phyloP scores from a whole-genome alignment of 345 rosid genomes.

The Conringia planisiliqua region DNA sequence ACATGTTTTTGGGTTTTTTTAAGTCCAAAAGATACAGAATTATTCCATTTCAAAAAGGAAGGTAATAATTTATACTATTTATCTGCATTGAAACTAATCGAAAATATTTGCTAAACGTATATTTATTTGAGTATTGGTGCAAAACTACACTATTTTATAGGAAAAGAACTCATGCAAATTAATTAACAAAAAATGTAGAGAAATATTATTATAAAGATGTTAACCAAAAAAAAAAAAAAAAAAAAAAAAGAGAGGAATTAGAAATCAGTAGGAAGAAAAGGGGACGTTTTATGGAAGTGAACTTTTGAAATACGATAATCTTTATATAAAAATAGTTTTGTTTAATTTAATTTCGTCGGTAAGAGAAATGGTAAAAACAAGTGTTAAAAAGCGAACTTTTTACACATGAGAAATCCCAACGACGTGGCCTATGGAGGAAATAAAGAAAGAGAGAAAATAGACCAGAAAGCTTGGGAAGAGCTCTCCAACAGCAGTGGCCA shows the following conservation, averaged over 20 bases:
- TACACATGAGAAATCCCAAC: background rate
- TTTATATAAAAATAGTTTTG: background rate
- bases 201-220: background rate
- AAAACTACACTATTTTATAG: background rate
- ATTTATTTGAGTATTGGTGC: background rate
- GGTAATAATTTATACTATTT: background rate
- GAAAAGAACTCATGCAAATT: background rate
- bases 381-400: background rate
- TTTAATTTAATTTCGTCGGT: background rate
- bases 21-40: background rate
- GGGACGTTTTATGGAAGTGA: background rate
- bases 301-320: background rate
- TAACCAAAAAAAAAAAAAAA: background rate
- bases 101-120: background rate
- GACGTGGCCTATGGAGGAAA: background rate
- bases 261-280: background rate
- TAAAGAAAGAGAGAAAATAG: background rate
- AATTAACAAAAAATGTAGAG: background rate
- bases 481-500: constrained; percentile 98
- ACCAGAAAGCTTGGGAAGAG: constrained; percentile 80
- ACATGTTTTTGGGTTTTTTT: background rate
- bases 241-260: background rate
- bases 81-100: background rate
- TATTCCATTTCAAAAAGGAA: background rate
- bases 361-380: background rate